Evolutionary conservation across 345 rosid genomes (phyloP).

Genomic region (Pistacia atlantica): DNA sequence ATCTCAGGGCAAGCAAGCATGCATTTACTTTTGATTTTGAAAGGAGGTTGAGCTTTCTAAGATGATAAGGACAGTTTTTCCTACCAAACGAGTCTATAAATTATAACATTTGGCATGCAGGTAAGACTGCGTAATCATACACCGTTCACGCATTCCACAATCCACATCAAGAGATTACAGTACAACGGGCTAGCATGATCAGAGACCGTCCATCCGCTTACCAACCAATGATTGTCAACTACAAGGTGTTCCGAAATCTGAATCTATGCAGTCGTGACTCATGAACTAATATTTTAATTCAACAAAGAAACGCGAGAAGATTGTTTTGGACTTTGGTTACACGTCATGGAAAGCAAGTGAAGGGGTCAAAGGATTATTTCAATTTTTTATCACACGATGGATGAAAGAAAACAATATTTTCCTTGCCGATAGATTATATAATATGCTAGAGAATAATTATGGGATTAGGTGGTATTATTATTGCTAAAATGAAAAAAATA

Average conservation of each 20-base stretch:
- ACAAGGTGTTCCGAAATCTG: neutral
- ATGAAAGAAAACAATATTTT: neutral
- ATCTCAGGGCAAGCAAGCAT: neutral
- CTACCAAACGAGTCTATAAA: neutral
- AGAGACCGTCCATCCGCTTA: neutral
- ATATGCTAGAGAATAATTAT: neutral
- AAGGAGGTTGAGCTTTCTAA: neutral
- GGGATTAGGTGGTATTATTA: neutral
- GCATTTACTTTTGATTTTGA: neutral
- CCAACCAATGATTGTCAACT: neutral
- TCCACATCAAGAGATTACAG: neutral
- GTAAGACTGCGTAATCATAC: neutral
- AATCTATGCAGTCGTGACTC: neutral
- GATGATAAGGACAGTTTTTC: neutral
- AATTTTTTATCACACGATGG: neutral
- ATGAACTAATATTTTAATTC: neutral
- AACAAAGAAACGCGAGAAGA: neutral
- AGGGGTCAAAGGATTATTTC: slow-evolving; percentile 3
- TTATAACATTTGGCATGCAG: neutral
- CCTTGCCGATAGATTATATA: no score
- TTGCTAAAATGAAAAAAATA: neutral
- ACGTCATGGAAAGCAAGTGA: slow-evolving; percentile 11
- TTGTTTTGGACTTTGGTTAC: neutral
- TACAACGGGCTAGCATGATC: neutral
- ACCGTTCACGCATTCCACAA: neutral